Conservation (phyloP, 1,139 yeast genomes). For the Zygoascus sp. region DNA sequence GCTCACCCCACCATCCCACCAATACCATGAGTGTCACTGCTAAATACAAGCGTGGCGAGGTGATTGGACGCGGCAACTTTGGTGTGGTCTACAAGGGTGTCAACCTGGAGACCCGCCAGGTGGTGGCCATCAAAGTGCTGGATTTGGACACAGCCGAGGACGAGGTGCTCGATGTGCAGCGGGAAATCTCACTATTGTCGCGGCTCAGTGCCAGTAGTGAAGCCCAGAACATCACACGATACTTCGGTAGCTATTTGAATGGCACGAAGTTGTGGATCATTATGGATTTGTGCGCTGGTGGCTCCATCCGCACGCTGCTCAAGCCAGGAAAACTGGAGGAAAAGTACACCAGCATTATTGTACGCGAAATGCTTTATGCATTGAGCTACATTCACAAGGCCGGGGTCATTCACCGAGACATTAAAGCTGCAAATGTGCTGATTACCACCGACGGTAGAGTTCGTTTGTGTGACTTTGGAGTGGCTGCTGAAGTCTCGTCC, state of each 20-base stretch:
- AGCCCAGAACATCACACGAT: slow-evolving; percentile 71
- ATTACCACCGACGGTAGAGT: slow-evolving; percentile 87
- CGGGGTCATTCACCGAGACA: slow-evolving; percentile 92
- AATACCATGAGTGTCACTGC: slow-evolving; percentile 10
- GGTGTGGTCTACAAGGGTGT: slow-evolving; percentile 89
- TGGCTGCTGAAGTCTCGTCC: slow-evolving; percentile 88
- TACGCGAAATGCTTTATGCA: slow-evolving; percentile 76
- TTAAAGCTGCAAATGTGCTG: slow-evolving; percentile 91
- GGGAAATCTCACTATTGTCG: slow-evolving; percentile 81
- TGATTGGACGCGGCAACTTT: slow-evolving; percentile 93
- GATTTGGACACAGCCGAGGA: slow-evolving; percentile 91
- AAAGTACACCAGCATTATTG: slow-evolving; percentile 69
- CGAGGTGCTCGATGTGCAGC: slow-evolving; percentile 92
- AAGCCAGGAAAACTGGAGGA: slow-evolving; percentile 90
- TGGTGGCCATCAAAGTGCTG: slow-evolving; percentile 89
- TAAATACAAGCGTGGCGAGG: slow-evolving; percentile 72
- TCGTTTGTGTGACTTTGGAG: slow-evolving; percentile 95
- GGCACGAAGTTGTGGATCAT: slow-evolving; percentile 95
- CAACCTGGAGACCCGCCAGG: slow-evolving; percentile 59
- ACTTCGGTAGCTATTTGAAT: slow-evolving; percentile 79
- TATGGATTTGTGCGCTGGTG: slow-evolving; percentile 98
- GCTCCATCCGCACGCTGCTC: slow-evolving; percentile 80
- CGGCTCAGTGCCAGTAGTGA: slow-evolving; percentile 72
- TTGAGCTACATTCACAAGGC: slow-evolving; percentile 76
- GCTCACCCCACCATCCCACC: background rate